Conservation (phyloP, 2,329 filamentous ascomycete species). For the Paramyrothecium sp. region DNA sequence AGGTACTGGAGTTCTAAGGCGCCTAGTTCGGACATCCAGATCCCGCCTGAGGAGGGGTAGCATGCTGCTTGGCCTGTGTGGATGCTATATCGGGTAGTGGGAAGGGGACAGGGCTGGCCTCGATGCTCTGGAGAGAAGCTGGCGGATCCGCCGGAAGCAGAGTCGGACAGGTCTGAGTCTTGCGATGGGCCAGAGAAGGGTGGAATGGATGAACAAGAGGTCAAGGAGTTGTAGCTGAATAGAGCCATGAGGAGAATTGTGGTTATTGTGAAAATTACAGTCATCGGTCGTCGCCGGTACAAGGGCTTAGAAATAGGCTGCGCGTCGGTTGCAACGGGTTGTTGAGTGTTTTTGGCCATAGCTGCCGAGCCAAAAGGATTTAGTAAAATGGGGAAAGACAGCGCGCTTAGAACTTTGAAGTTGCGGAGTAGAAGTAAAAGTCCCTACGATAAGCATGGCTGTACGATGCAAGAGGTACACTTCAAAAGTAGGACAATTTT, state of each 20-base stretch:
- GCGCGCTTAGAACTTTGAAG: not conserved
- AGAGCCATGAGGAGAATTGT: not conserved
- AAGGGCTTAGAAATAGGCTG: not conserved
- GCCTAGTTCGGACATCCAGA: slow-evolving; percentile 7
- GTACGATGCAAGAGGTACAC: not conserved
- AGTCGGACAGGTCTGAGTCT: slow-evolving; percentile 3
- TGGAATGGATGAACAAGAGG: slow-evolving; percentile 1
- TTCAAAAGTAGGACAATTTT: not conserved
- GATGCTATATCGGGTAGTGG: slow-evolving; percentile 7
- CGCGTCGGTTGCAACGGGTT: not conserved
- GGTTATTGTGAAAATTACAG: not conserved
- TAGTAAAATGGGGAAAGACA: not conserved
- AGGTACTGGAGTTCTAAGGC: slow-evolving; percentile 8
- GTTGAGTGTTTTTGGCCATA: not conserved
- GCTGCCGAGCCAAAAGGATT: not conserved
- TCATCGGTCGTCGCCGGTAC: not conserved
- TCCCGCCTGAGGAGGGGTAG: slow-evolving; percentile 7
- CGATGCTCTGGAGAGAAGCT: slow-evolving; percentile 3
- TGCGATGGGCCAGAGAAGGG: slow-evolving; percentile 3
- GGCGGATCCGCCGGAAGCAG: slow-evolving; percentile 1
- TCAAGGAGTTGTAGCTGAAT: slow-evolving; percentile 2
- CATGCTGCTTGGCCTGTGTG: slow-evolving; percentile 6
- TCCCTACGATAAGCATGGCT: not conserved
- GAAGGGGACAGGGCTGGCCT: slow-evolving; percentile 5
- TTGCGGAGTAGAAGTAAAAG: no score